Conservation (phyloP, 2,329 filamentous ascomycete species). For the Dendrostoma leiphaemia region DNA sequence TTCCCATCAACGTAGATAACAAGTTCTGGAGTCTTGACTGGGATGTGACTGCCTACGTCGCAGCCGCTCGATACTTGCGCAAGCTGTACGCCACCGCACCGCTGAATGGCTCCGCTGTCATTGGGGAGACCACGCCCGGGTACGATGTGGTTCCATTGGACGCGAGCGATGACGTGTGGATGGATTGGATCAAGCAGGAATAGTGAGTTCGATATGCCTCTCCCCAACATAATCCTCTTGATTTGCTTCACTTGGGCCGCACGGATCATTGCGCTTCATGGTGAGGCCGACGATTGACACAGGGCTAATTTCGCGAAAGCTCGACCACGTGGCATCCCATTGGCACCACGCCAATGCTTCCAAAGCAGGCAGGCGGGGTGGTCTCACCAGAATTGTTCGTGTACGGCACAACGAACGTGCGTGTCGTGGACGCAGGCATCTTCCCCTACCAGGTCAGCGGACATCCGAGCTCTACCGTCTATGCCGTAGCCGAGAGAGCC, state of each 20-base stretch:
- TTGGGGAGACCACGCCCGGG: not conserved
- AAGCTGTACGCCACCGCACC: not conserved
- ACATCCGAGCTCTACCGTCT: not conserved
- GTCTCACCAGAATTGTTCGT: not conserved
- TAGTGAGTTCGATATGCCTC: not conserved
- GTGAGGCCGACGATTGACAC: too few species aligned
- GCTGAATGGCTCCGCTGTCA: not conserved
- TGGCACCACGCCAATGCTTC: not conserved
- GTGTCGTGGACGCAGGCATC: not conserved
- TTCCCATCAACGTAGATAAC: not conserved
- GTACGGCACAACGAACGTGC: not conserved
- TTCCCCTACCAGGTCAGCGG: not conserved
- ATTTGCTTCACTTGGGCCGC: too few species aligned
- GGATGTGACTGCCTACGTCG: not conserved
- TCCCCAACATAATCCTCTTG: too few species aligned
- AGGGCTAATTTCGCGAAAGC: not conserved
- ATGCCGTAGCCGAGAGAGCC: not conserved
- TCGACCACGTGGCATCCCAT: not conserved
- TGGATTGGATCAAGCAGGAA: not conserved
- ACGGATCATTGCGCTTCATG: too few species aligned
- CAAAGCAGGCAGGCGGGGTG: not conserved
- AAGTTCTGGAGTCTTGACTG: not conserved
- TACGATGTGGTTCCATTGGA: not conserved
- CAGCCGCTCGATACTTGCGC: not conserved
- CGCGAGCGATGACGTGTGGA: conserved; percentile 1